These are phyloP conservation scores for Vairimorpha ceranae DNA, from an alignment of 371 early-diverging fungal species.

Conservation along the genomic window DNA sequence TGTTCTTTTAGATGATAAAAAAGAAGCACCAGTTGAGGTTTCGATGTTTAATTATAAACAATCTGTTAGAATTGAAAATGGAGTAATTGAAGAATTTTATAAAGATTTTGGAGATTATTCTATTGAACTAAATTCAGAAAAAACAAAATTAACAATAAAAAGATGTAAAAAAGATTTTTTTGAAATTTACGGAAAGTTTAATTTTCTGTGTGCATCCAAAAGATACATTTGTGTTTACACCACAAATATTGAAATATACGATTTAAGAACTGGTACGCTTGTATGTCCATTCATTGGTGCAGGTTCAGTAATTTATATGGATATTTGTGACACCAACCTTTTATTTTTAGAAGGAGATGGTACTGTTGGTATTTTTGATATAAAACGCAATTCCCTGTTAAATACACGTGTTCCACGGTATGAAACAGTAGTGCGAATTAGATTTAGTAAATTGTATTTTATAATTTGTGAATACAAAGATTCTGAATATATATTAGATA, in stretches of 20 bases:
- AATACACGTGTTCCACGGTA: constrained; percentile 15
- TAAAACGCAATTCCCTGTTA: constrained; percentile 13
- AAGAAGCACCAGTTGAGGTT: neutral
- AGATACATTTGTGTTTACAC: constrained; percentile 36
- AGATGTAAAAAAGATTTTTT: constrained; percentile 45
- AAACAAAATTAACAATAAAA: constrained; percentile 16
- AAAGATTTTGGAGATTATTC: constrained; percentile 26
- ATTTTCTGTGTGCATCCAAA: constrained; percentile 30
- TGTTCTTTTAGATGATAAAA: neutral
- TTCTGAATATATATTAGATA: constrained; percentile 26
- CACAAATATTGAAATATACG: constrained; percentile 38
- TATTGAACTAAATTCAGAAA: constrained; percentile 37
- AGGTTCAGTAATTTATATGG: constrained; percentile 34
- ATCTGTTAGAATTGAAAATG: constrained; percentile 4
- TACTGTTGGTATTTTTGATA: constrained; percentile 45
- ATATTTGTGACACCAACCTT: constrained; percentile 37
- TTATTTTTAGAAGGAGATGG: constrained; percentile 36
- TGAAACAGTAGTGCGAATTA: constrained; percentile 17
- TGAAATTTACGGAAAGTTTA: constrained; percentile 33
- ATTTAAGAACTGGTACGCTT: constrained; percentile 50
- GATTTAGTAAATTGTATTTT: constrained; percentile 49
- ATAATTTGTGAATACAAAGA: constrained; percentile 49
- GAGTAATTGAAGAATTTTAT: constrained; percentile 2
- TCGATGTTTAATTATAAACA: constrained; percentile 39
- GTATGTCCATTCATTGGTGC: constrained; percentile 50